Evolutionary conservation across 2,329 filamentous ascomycete genomes (phyloP).

Genomic region (Microcyclosporella mali): DNA sequence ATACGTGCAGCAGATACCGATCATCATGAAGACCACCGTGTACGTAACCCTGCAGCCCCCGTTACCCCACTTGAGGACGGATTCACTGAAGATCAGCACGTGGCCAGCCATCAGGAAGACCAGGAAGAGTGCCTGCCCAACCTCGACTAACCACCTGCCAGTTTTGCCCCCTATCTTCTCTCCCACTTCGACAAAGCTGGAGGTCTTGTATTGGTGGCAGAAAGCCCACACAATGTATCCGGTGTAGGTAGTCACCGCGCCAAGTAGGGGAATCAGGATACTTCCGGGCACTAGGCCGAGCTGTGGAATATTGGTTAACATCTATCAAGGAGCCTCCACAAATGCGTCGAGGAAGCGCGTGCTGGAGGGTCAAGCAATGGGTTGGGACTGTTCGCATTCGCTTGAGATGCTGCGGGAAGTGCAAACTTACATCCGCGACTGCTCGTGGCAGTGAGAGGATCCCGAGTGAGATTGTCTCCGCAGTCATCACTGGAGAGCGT

Average conservation of each 20-base stretch:
- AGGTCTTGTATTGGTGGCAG: constrained; percentile 49
- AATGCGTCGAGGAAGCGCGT: too few relatives aligned
- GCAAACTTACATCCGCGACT: constrained; percentile 32
- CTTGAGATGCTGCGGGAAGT: too few relatives aligned
- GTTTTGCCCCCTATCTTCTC: constrained; percentile 54
- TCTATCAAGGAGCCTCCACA: too few relatives aligned
- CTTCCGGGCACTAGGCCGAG: constrained; percentile 44
- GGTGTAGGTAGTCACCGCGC: constrained; percentile 54
- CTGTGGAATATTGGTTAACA: constrained; percentile 9
- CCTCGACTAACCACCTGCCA: constrained; percentile 57
- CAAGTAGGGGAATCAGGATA: constrained; percentile 49
- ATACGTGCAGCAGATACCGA: constrained; percentile 53
- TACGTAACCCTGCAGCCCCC: constrained; percentile 53
- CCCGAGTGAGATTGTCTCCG: constrained; percentile 54
- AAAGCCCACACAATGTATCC: constrained; percentile 57
- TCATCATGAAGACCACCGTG: constrained; percentile 49
- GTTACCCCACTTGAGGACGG: constrained; percentile 58
- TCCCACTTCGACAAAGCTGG: constrained; percentile 62
- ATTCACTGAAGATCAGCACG: constrained; percentile 62
- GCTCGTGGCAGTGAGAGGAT: constrained; percentile 51
- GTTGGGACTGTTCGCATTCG: too few relatives aligned
- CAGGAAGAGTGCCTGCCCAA: constrained; percentile 58
- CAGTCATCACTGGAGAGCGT: constrained; percentile 39
- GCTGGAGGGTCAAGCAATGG: too few relatives aligned
- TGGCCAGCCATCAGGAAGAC: constrained; percentile 68